Percentiles rank a stretch among this genome's conserved stretches.
phyloP scores from a whole-genome alignment of 768 basidiomycete species.

The Mycena metata region DNA sequence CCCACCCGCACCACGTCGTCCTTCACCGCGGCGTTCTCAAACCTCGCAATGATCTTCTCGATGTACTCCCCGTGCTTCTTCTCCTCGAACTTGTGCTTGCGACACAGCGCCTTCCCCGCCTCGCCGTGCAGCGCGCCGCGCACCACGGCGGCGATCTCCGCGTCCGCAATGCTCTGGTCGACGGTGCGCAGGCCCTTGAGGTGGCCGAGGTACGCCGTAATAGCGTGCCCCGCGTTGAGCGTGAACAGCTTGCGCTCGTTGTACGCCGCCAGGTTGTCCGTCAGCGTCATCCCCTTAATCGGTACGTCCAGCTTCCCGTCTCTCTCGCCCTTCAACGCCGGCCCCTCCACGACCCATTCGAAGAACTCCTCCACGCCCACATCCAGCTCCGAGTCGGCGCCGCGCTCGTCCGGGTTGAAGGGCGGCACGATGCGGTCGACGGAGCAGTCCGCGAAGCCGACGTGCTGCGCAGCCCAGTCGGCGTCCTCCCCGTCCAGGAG shows the following conservation, averaged over 20 bases:
- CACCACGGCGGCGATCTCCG: conserved; percentile 45
- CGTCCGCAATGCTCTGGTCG: conserved; percentile 48
- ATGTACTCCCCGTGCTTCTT: conserved; percentile 47
- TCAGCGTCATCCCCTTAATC: conserved; percentile 44
- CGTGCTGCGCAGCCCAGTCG: conserved; percentile 44
- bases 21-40: conserved; percentile 50
- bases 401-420: conserved; percentile 30
- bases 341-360: conserved; percentile 55
- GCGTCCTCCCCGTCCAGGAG: conserved; percentile 46
- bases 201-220: conserved; percentile 54
- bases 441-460: conserved; percentile 58
- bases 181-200: conserved; percentile 47
- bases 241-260: conserved; percentile 60
- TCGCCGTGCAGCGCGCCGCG: conserved; percentile 50
- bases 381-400: conserved; percentile 45
- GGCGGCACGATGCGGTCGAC: conserved; percentile 55
- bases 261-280: conserved; percentile 49
- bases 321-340: conserved; percentile 43
- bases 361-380: conserved; percentile 57
- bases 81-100: conserved; percentile 46
- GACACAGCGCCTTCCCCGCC: conserved; percentile 52
- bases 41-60: conserved; percentile 49
- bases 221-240: conserved; percentile 57
- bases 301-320: conserved; percentile 45
- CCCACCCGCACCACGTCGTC: conserved; percentile 55